Evolutionary conservation across 306 rosid genomes (phyloP).

Genomic region (Gleditsia sinensis): DNA sequence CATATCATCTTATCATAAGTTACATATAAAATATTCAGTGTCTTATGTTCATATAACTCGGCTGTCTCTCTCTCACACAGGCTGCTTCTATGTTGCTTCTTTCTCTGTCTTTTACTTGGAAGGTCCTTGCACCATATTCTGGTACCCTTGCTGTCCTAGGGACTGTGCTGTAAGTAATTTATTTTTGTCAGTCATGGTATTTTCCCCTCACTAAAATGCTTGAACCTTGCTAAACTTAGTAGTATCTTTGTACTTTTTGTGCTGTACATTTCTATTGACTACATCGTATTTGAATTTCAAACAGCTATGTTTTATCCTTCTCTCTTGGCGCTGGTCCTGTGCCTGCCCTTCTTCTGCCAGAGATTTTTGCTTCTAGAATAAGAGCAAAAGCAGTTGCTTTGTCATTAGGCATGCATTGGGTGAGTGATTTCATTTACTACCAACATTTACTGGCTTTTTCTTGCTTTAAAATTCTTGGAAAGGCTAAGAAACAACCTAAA

Average conservation of each 20-base stretch:
- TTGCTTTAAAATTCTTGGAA: conserved; percentile 11
- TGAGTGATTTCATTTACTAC: conserved; percentile 45
- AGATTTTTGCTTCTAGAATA: conserved; percentile 94
- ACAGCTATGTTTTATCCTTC: conserved; percentile 93
- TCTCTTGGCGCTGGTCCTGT: conserved; percentile 99
- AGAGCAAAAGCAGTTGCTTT: conserved; percentile 96
- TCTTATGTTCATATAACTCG: conserved; percentile 14
- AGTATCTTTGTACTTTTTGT: background rate
- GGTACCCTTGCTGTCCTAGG: conserved; percentile 87
- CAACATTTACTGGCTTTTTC: background rate
- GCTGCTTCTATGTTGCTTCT: conserved; percentile 98
- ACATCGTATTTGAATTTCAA: conserved; percentile 29
- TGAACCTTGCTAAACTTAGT: background rate
- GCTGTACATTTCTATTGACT: conserved; percentile 26
- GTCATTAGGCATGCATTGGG: conserved; percentile 98
- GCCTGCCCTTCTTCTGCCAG: conserved; percentile 97
- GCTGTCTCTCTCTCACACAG: conserved; percentile 40
- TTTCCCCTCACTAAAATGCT: background rate
- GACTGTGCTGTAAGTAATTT: conserved; percentile 84
- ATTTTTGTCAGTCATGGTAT: background rate
- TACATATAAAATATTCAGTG: background rate
- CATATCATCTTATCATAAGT: background rate
- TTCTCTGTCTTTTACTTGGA: conserved; percentile 86
- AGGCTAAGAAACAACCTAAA: background rate
- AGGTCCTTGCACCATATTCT: conserved; percentile 73